Evolutionary conservation across 176 grass and related monocot species (phyloP).

Genomic region (Bolboschoenus planiculmis): DNA sequence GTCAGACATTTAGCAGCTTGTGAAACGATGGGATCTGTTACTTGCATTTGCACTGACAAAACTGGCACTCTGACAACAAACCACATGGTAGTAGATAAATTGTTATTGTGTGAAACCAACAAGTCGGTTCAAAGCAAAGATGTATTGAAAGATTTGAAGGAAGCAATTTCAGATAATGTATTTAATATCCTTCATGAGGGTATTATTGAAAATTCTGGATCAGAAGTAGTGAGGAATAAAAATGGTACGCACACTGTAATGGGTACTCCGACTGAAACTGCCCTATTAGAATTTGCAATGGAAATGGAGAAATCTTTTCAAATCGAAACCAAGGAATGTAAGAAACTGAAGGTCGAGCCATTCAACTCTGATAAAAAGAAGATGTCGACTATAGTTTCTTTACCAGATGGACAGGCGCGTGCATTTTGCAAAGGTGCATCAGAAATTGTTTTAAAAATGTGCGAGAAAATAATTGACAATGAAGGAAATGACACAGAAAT

Average conservation of each 20-base stretch:
- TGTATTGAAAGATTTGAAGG: constrained; percentile 39
- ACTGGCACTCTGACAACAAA: constrained; percentile 92
- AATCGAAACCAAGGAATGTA: constrained; percentile 21
- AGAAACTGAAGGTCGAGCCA: constrained; percentile 74
- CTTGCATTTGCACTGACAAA: constrained; percentile 97
- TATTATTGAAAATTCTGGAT: constrained; percentile 72
- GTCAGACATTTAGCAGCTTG: constrained; percentile 89
- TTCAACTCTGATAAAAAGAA: constrained; percentile 98
- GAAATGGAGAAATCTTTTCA: constrained; percentile 42
- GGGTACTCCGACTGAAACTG: constrained; percentile 90
- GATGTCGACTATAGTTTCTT: constrained; percentile 62
- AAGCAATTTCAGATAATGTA: constrained; percentile 41
- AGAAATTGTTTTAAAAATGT: constrained; percentile 68
- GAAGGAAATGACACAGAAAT: constrained; percentile 39
- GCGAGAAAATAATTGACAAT: constrained; percentile 43
- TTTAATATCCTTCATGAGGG: constrained; percentile 52
- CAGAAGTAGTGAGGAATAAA: constrained; percentile 63
- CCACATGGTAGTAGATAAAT: constrained; percentile 94
- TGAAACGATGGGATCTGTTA: constrained; percentile 95
- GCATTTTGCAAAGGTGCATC: constrained; percentile 82
- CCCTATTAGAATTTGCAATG: constrained; percentile 82
- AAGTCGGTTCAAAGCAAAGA: constrained; percentile 42
- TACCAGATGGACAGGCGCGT: constrained; percentile 38
- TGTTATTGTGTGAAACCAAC: constrained; percentile 50
- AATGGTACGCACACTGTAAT: constrained; percentile 56